Evolutionary conservation across 768 basidiomycete species (phyloP).

Genomic region (Cystobasidium onofrii): DNA sequence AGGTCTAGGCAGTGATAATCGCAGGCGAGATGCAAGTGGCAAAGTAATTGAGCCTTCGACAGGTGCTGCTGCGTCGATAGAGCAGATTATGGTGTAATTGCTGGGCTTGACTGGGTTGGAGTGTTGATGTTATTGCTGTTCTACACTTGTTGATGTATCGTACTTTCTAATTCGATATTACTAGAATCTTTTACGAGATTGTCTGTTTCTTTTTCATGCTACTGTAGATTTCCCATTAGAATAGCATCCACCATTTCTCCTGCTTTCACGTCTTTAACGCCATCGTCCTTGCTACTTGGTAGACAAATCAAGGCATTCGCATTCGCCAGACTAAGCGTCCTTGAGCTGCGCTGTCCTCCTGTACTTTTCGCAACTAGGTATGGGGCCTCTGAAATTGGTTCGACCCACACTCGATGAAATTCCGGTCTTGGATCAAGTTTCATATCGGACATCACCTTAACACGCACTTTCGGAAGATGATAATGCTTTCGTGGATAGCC

Average conservation of each 20-base stretch:
- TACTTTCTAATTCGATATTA: neutral
- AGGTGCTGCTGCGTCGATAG: neutral
- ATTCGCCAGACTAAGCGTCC: conserved; percentile 67
- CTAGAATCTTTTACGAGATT: too few species aligned
- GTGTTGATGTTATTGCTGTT: neutral
- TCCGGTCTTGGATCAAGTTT: conserved; percentile 65
- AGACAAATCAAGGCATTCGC: conserved; percentile 71
- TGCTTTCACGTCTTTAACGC: conserved; percentile 48
- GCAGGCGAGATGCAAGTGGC: conserved; percentile 15
- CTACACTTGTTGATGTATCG: conserved; percentile 2
- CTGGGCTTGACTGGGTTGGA: neutral
- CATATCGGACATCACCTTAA: conserved; percentile 49
- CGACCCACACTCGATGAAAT: conserved; percentile 69
- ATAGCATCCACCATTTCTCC: conserved; percentile 53
- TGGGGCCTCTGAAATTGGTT: conserved; percentile 40
- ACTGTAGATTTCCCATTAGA: neutral
- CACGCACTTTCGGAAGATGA: conserved; percentile 39
- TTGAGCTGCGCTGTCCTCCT: conserved; percentile 75
- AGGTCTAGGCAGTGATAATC: conserved; percentile 28
- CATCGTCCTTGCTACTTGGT: conserved; percentile 49
- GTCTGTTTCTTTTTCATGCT: too few species aligned
- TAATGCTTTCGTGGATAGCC: conserved; percentile 36
- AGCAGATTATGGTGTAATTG: neutral
- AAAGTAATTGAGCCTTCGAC: neutral
- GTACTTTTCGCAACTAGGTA: conserved; percentile 59